Conservation (phyloP, 75 land plant genomes). For the Ceratopteris richardii region DNA sequence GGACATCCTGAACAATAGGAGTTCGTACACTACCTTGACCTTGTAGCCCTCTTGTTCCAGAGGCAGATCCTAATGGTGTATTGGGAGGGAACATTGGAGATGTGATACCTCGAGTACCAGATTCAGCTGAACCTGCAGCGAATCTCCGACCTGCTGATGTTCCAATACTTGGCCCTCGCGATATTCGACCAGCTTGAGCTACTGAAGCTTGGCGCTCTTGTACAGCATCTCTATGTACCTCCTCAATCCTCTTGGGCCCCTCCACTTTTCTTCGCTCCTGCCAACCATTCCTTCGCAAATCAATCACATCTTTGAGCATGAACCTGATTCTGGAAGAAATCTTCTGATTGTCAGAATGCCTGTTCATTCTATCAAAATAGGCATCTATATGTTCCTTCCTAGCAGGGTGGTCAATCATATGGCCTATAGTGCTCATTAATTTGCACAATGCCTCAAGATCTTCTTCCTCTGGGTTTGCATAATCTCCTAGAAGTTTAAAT, state of each 20-base stretch:
- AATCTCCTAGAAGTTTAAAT: constrained; percentile 58
- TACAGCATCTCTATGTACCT: constrained; percentile 93
- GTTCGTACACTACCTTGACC: constrained; percentile 29
- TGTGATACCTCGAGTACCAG: constrained; percentile 47
- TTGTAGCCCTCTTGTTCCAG: constrained; percentile 27
- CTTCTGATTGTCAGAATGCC: constrained; percentile 53
- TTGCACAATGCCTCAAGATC: constrained; percentile 94
- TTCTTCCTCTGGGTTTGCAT: constrained; percentile 84
- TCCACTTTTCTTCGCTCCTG: constrained; percentile 93
- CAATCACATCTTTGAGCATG: constrained; percentile 82
- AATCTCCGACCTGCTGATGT: constrained; percentile 37
- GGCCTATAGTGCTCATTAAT: constrained; percentile 93
- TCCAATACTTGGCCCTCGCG: constrained; percentile 54
- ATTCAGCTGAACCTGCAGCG: constrained; percentile 41
- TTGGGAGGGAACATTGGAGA: constrained; percentile 34
- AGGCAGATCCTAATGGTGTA: constrained; percentile 21
- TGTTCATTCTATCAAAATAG: constrained; percentile 60
- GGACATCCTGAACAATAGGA: constrained; percentile 55
- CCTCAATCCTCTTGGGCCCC: constrained; percentile 95
- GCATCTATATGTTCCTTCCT: constrained; percentile 80
- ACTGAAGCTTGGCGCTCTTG: constrained; percentile 34
- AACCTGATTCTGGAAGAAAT: constrained; percentile 79
- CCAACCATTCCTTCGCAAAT: constrained; percentile 85
- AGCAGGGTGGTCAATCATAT: constrained; percentile 75
- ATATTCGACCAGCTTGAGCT: constrained; percentile 47